Conservation (phyloP, 1,284 basidiomycete genomes). For the Microbotryum intermedium region DNA sequence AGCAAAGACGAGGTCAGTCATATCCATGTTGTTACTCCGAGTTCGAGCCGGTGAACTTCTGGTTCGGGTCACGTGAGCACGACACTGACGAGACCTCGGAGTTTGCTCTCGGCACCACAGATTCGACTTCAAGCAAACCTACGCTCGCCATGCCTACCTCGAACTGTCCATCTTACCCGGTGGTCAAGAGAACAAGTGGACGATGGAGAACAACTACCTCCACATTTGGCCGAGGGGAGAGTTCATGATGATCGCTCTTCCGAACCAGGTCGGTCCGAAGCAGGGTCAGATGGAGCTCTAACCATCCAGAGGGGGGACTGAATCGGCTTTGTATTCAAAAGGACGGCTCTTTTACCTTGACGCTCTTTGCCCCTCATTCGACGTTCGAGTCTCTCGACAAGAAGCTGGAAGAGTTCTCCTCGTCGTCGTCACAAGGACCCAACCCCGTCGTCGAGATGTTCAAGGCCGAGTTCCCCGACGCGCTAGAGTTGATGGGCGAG, state of each 20-base stretch:
- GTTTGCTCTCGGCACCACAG: slow-evolving; percentile 73
- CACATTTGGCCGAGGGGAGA: slow-evolving; percentile 98
- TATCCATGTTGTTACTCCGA: background rate
- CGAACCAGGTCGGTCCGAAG: slow-evolving; percentile 66
- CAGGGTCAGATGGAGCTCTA: no score
- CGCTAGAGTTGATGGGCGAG: slow-evolving; percentile 71
- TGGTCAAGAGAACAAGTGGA: slow-evolving; percentile 58
- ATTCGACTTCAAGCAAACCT: slow-evolving; percentile 88
- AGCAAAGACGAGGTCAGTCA: slow-evolving; percentile 9
- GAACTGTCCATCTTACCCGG: slow-evolving; percentile 84
- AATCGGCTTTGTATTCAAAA: slow-evolving; percentile 33
- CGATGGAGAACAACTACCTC: slow-evolving; percentile 86
- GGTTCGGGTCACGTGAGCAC: background rate
- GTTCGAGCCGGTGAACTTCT: background rate
- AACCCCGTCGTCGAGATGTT: slow-evolving; percentile 55
- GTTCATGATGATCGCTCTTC: slow-evolving; percentile 97
- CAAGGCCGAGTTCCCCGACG: slow-evolving; percentile 74
- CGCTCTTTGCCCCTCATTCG: slow-evolving; percentile 76
- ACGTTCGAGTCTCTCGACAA: slow-evolving; percentile 51
- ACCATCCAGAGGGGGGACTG: background rate
- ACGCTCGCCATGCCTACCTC: slow-evolving; percentile 90
- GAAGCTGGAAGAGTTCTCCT: background rate
- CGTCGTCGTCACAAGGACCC: background rate
- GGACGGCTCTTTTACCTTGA: slow-evolving; percentile 68
- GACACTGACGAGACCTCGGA: slow-evolving; percentile 71